Base-by-base conservation (phyloP, 176 grass and related monocot genomes). In the Alopecurus myosuroides region DNA sequence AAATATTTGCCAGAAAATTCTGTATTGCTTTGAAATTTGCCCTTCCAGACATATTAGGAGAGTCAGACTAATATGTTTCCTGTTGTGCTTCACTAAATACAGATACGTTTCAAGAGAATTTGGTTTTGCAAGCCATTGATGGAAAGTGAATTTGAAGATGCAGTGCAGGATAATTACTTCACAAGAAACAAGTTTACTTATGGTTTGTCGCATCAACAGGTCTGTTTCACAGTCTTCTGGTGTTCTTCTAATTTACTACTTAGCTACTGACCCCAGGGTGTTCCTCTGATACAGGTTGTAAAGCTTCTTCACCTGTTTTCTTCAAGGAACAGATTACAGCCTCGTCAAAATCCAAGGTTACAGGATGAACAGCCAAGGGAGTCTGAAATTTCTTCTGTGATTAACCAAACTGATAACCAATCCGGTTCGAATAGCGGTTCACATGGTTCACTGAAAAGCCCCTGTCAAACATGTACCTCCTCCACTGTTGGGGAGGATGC, bases 301-400 rank as follows among this genome's bases (percentile, higher is more conserved):
- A 83, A 66, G 74, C 90, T 92, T 76, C 84, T 92, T 74, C 79
- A 86, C 57, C 80, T 92, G 28, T 92, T 92, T 86, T 92, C 83
- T 68, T 83, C 69, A 63, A 78, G 85, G 60, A 92, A 86, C 69
- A 86, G 86, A 78, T 72, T 86, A 56, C 78, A 81, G 17, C 74
- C 46, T 72, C 44, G 26, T 58, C 75, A 53, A 50, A 80, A 68
- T 70, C 39, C 44, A 80, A 74, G 69, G 20, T 62, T 75, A 45
- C 68, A 82, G 26, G 51, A 86, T 83, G 65, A 80, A 77, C 52
- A 57, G 28, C 13, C 60, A 37, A 68, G n/a, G 66, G 78, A 84
- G 25, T 61, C 77, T 80, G 83, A 76, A 28, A 82, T 72, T 36
- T 88, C 84, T 70, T 90, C 76, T 76, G 58, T 76, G 71, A 73